These are phyloP conservation scores for Neurospora sp. DNA, from an alignment of 495 filamentous ascomycete genomes.

Conservation along the genomic window DNA sequence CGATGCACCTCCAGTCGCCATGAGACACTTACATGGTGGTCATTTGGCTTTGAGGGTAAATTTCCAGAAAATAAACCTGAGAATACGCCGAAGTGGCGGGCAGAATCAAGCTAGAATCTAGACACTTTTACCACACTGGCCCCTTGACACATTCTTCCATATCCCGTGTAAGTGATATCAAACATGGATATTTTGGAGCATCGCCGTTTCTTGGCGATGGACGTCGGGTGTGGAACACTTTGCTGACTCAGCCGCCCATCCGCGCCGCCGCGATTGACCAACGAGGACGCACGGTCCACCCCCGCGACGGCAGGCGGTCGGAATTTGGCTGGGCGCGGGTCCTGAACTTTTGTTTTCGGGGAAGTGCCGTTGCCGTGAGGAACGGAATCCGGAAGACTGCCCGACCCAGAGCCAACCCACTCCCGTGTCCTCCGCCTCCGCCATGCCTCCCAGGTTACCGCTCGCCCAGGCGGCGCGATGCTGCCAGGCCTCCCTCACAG, in stretches of 20 bases:
- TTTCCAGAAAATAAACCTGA: no score
- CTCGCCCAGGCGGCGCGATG: conserved; percentile 28
- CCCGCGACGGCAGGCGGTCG: neutral
- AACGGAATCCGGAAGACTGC: neutral
- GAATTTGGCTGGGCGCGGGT: neutral
- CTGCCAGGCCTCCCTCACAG: conserved; percentile 25
- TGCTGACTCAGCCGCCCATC: neutral
- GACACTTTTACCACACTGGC: neutral
- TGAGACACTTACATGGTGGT: no score
- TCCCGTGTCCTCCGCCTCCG: neutral
- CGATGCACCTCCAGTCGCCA: no score
- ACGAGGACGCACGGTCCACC: neutral
- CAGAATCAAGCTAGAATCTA: no score
- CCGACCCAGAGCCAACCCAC: neutral
- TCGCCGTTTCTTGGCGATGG: neutral
- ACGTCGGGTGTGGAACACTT: neutral
- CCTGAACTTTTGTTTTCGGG: neutral
- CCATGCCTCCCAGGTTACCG: conserved; percentile 40
- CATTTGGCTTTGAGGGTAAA: no score
- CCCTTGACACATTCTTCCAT: neutral
- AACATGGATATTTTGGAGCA: neutral
- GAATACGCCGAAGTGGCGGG: no score
- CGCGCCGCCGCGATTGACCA: neutral
- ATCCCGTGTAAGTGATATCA: neutral
- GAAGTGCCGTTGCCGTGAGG: neutral